These are phyloP conservation scores for Fusarium coffeatum DNA, from an alignment of 2,329 filamentous ascomycete species.

Conservation along the genomic window DNA sequence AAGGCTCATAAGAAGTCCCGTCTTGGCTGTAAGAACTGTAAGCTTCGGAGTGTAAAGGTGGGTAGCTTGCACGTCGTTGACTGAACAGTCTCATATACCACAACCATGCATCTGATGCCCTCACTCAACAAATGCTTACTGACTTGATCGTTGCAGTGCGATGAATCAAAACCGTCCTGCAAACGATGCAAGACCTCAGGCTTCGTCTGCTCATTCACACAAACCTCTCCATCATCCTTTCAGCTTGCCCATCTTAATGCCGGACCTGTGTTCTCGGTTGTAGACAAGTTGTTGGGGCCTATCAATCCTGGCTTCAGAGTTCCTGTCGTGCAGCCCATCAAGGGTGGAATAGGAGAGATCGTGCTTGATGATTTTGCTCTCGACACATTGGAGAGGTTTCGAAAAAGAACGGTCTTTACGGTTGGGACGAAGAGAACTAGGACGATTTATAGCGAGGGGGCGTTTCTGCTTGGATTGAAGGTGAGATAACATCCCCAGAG, in stretches of 20 bases:
- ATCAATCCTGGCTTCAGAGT: conserved; percentile 35
- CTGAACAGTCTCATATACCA: not conserved
- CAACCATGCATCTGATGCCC: not conserved
- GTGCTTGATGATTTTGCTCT: conserved; percentile 50
- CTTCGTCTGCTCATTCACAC: conserved; percentile 61
- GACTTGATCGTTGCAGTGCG: conserved; percentile 57
- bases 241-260: conserved; percentile 37
- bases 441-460: conserved; percentile 51
- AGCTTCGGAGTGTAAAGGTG: conserved; percentile 65
- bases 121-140: not conserved
- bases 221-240: conserved; percentile 32
- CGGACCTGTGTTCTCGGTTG: conserved; percentile 22
- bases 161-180: conserved; percentile 63
- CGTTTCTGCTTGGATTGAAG: conserved; percentile 53
- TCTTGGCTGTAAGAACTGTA: conserved; percentile 67
- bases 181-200: conserved; percentile 60
- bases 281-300: conserved; percentile 17
- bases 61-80: not conserved
- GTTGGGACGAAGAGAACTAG: conserved; percentile 51
- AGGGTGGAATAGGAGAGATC: conserved; percentile 38
- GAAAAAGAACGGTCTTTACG: conserved; percentile 55
- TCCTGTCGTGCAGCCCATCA: conserved; percentile 43
- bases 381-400: conserved; percentile 56
- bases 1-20: conserved; percentile 64
- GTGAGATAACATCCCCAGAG: conserved; percentile 43